A percentile compares a stretch with the other conserved stretches of the same genome.
Conservation (phyloP, 139 green algal genomes). For the Raphidocelis subcapitata region DNA sequence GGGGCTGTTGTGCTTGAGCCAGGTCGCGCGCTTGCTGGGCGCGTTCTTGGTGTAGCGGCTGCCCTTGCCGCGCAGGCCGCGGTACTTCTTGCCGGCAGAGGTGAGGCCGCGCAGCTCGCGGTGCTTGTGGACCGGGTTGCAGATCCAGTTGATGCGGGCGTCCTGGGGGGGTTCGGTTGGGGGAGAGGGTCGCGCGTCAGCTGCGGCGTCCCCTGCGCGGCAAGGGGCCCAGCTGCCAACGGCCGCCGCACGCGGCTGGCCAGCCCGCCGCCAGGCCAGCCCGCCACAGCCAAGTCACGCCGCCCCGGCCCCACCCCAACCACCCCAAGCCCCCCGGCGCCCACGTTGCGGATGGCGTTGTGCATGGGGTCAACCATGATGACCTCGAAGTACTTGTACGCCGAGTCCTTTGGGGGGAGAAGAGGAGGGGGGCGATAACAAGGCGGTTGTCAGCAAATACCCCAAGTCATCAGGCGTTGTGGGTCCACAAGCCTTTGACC, state of each 20-base stretch:
- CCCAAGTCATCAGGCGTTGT: no score
- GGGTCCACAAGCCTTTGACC: no score
- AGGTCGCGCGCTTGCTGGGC: slow-evolving; percentile 84
- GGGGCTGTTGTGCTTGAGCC: slow-evolving; percentile 88
- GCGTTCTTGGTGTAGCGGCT: slow-evolving; percentile 89
- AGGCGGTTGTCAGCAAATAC: no score
- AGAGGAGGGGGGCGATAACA: no score
- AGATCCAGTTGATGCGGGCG: slow-evolving; percentile 99
- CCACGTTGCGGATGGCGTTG: slow-evolving; percentile 90
- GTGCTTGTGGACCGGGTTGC: slow-evolving; percentile 97
- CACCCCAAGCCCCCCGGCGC: no score
- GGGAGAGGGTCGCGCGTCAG: no score
- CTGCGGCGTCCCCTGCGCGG: no score
- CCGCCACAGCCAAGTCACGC: no score
- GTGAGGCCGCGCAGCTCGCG: slow-evolving; percentile 97
- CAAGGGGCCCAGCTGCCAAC: no score
- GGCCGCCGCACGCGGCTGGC: no score
- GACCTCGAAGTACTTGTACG: slow-evolving; percentile 99
- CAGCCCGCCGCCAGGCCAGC: no score
- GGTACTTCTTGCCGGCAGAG: slow-evolving; percentile 88
- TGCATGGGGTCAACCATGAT: slow-evolving; percentile 97
- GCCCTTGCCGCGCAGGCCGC: slow-evolving; percentile 90
- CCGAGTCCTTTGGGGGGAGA: slow-evolving; percentile 82
- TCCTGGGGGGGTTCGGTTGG: slow-evolving; percentile 79
- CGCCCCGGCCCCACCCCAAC: no score